Evolutionary conservation across 2,329 filamentous ascomycete species (phyloP).

Genomic region (Trichoderma arundinaceum): DNA sequence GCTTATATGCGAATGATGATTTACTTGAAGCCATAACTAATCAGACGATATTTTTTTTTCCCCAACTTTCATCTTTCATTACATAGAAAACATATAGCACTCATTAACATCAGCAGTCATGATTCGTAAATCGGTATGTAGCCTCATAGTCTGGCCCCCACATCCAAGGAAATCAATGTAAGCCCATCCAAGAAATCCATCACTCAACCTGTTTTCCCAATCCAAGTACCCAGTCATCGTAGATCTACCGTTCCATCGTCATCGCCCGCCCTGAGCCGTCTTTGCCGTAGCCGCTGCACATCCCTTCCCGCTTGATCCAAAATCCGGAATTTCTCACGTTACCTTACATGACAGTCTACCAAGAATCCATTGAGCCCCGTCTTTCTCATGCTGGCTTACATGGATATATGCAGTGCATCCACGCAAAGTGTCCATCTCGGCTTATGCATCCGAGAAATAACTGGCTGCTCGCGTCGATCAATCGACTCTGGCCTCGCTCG

Average conservation of each 20-base stretch:
- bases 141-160: background rate
- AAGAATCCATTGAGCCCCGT: background rate
- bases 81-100: conserved; percentile 11
- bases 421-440: conserved; percentile 8
- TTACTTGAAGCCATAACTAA: conserved; percentile 29
- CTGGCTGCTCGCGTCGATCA: background rate
- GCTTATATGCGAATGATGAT: background rate
- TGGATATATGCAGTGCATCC: conserved; percentile 7
- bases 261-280: conserved; percentile 19
- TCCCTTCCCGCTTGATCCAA: conserved; percentile 16
- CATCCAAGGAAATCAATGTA: conserved; percentile 28
- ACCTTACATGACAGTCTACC: conserved; percentile 6
- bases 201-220: conserved; percentile 28
- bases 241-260: conserved; percentile 22
- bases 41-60: conserved; percentile 2
- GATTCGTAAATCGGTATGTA: conserved; percentile 36
- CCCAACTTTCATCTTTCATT: background rate
- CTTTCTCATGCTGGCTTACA: conserved; percentile 6
- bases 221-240: conserved; percentile 9
- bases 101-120: conserved; percentile 33
- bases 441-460: conserved; percentile 11
- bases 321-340: background rate
- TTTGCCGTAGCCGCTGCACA: conserved; percentile 9
- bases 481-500: conserved; percentile 12
- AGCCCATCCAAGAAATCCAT: conserved; percentile 6